Conservation (phyloP, 352 stramenopile genomes). For the Globisporangium cederbergense region DNA sequence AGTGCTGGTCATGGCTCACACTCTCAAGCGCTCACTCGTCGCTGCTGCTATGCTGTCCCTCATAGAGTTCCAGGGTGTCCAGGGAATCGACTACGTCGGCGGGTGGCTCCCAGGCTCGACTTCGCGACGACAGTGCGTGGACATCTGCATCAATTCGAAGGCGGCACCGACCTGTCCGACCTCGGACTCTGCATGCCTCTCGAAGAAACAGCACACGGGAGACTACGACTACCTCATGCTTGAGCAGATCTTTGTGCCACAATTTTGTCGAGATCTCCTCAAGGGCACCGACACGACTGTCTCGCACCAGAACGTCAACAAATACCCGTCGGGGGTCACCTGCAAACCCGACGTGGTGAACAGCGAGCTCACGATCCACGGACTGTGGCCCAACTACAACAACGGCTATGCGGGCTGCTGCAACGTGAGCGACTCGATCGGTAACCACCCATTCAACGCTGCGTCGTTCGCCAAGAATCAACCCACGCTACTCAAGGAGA, state of each 20-base stretch:
- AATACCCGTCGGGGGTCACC: conserved; percentile 45
- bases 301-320: conserved; percentile 71
- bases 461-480: conserved; percentile 41
- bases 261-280: conserved; percentile 78
- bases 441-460: conserved; percentile 60
- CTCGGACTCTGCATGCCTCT: conserved; percentile 41
- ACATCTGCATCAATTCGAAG: conserved; percentile 71
- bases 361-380: no score
- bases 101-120: conserved; percentile 41
- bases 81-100: conserved; percentile 50
- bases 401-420: conserved; percentile 69
- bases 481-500: conserved; percentile 39
- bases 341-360: conserved; percentile 34
- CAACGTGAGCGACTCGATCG: conserved; percentile 52
- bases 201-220: conserved; percentile 57
- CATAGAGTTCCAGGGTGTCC: neutral
- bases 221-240: conserved; percentile 77
- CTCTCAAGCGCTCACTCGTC: neutral
- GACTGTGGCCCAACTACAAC: conserved; percentile 76
- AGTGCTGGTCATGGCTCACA: neutral
- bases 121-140: conserved; percentile 51
- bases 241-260: conserved; percentile 72
- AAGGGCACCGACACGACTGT: conserved; percentile 66
- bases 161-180: no score
- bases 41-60: neutral